Conservation (phyloP, 2,329 filamentous ascomycete species). For the Aciculosporium take region DNA sequence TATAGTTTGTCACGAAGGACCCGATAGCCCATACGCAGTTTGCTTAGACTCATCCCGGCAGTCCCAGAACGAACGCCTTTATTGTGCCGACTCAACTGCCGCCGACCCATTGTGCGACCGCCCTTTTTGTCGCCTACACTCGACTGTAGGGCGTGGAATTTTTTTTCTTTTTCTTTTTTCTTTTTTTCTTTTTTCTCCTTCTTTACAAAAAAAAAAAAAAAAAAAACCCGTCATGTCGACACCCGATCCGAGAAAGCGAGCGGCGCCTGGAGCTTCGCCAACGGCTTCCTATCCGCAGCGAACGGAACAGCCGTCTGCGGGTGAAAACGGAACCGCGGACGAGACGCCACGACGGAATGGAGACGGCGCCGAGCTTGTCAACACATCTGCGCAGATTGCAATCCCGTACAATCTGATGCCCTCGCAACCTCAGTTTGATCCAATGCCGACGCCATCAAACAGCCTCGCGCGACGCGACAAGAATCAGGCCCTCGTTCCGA, state of each 20-base stretch:
- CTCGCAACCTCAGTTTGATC: conserved; percentile 20
- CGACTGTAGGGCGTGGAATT: background rate
- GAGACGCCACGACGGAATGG: conserved; percentile 33
- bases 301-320: conserved; percentile 33
- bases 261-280: conserved; percentile 59
- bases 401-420: conserved; percentile 26
- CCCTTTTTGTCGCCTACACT: background rate
- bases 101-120: background rate
- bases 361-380: conserved; percentile 24
- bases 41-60: background rate
- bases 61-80: no score
- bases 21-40: background rate
- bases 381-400: conserved; percentile 18
- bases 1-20: background rate
- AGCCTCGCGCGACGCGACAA: conserved; percentile 38
- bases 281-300: conserved; percentile 37
- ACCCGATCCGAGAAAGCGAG: conserved; percentile 51
- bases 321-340: conserved; percentile 31
- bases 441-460: conserved; percentile 27
- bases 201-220: no score
- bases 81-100: background rate
- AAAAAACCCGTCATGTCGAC: conserved; percentile 29
- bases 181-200: no score
- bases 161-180: no score
- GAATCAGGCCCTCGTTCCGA: conserved; percentile 35